phyloP scores from a whole-genome alignment of 305 asterid species.

The Fraxinus angustifolia region DNA sequence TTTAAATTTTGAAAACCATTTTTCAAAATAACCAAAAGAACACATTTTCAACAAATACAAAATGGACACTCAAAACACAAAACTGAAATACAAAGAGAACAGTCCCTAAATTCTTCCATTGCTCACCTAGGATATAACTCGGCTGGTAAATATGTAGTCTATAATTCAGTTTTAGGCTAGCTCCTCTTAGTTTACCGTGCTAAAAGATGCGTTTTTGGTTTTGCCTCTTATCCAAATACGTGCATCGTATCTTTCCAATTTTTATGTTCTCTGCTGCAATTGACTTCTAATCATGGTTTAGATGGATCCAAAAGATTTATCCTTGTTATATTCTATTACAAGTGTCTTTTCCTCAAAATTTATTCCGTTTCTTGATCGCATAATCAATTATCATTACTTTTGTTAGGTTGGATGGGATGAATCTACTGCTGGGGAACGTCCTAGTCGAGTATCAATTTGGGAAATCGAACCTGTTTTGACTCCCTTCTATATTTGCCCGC shows the following conservation, averaged over 20 bases:
- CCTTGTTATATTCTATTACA: not conserved
- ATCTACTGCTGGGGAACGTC: slow-evolving; percentile 95
- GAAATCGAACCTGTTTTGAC: slow-evolving; percentile 84
- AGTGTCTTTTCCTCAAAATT: not conserved
- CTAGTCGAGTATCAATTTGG: slow-evolving; percentile 87
- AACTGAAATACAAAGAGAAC: too few relatives aligned
- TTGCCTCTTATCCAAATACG: not conserved
- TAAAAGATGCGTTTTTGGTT: not conserved
- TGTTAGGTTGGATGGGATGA: slow-evolving; percentile 97
- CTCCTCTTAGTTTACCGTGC: not conserved
- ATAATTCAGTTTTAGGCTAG: not conserved
- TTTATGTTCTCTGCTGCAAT: not conserved
- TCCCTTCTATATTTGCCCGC: slow-evolving; percentile 92
- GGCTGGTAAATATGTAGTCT: not conserved
- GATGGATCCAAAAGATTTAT: not conserved
- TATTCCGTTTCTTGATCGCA: not conserved
- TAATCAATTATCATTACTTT: not conserved
- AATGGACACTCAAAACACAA: too few relatives aligned
- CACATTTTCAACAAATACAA: too few relatives aligned
- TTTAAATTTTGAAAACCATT: too few relatives aligned
- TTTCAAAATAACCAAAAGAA: too few relatives aligned
- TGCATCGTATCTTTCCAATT: not conserved
- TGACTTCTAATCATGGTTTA: not conserved
- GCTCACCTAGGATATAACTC: not conserved
- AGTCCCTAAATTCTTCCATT: not conserved